Evolutionary conservation across 768 basidiomycete species (phyloP), one percentile per base, ranked within the genome.

Genomic region (Hericium erinaceus): DNA sequence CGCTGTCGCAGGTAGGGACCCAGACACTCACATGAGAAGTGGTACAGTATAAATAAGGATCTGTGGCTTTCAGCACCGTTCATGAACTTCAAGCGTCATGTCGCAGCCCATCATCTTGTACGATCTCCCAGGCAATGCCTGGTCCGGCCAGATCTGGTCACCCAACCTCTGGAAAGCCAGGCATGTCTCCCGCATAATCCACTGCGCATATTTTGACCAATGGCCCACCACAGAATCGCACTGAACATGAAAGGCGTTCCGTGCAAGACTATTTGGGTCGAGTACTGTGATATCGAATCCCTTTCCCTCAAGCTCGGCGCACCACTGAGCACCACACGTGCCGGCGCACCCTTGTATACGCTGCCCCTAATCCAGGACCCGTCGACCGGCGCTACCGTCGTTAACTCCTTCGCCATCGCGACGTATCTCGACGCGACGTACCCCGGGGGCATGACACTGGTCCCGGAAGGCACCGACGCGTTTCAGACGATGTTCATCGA

Each of bases 321-420:
- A 12, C 57, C 64, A 2, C 71, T 75, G 2, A 77, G 73, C 0
- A 48, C 20, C 12, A 38, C 67, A 55, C 57, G 61, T 20, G 70
- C 73, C 56, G 73, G 71, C 1, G 52, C 53, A 11, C 69, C 64
- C 1, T 58, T 58, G 41, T 79, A 80, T 65, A 80, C 77, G 10
- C 66, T 80, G 0, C 82, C 83, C 0, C 70, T 75, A 26, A 80
- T 84, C 56, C 64, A 75, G 61, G 80, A 83, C 61, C 72, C 74
- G 0, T 64, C 65, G 37, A 80, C 77, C 4, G 70, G 69, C 5
- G 58, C 64, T 1, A 55, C 67, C 8, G 38, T 82, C 37, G 58
- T 73, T 9, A 77, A 82, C 38, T 81, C 80, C 0, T 60, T 67
- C 39, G 63, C 59, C 33, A 82, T 83, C 56, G 79, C 77, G 0